Base-by-base conservation (phyloP, 345 rosid genomes). In the Sapria himalayana region DNA sequence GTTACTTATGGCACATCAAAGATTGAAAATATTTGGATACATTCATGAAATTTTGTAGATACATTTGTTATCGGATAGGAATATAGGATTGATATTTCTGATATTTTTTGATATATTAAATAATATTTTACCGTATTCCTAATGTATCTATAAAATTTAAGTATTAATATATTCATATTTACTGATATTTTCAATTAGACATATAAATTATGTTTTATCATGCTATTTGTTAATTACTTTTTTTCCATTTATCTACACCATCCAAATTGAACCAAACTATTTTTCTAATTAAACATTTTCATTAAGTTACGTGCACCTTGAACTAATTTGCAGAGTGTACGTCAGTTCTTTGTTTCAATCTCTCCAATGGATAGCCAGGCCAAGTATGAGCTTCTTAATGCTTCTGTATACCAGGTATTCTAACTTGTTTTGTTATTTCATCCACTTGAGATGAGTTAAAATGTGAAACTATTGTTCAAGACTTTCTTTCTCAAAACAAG, bases 391-490 rank as follows among this genome's bases (percentile, higher is more conserved):
- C 70, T 85, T 55, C 41, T 44, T 20, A 69, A 68, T 59, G 74
- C 92, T 52, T 64, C 82, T 20, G 51, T 70, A 25, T 50, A 47
- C 61, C 73, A 75, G 97, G 92, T 86, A 55, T 31, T 44, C 7
- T 15, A 39, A 35, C 37, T 18, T 25, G 19, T 23, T 5, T 12
- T 34, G 10, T 36, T 33, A 32, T 50, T 3, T 27, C 22, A 19
- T 20, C 9, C 25, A 15, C 14, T 33, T 46, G n/a, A n/a, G n/a
- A 31, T 22, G 45, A 18, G 35, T 45, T 43, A 8, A 38, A 32
- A 54, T 39, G 16, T 25, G 4, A 14, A 9, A 17, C 21, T 14
- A 15, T 21, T 10, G 45, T 43, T 22, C 9, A 11, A 24, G 13
- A 16, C 15, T 19, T 19, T 29, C 21, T 32, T 15, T 24, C 18